Evolutionary conservation across 2,329 filamentous ascomycete genomes (phyloP), one percentile per base, ranked within the genome.

Genomic region (Talaromyces rugulosus): DNA sequence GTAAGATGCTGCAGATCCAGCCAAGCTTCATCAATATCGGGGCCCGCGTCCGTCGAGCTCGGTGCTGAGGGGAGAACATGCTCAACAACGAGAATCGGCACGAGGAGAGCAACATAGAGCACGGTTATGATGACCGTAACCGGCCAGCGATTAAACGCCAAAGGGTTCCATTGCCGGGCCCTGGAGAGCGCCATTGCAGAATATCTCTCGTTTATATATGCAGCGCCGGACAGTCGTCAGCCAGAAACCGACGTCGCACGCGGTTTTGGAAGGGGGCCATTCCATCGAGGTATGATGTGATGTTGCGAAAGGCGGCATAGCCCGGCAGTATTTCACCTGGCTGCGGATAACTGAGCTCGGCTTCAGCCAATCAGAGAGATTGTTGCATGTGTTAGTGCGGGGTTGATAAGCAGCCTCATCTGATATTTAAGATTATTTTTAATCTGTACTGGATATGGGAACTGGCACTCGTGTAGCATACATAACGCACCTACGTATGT

Each of bases 21-120:
- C 93, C 93, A 98, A 42, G 94, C 92, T 76, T 96, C 87, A 2
- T 88, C 89, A 59, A 98, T 78, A 70, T 96, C 91, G 70, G 96
- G 79, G 18, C 92, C 92, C 8, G 79, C 71, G 42, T 84, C 83
- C 5, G 78, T 70, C 44, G 83, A 80, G 42, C 81, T 76, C 0
- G 90, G 89, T 56, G 87, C 83, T 23, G 83, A 72, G 5, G 94
- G 90, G 8, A 96, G 89, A 31, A 85, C 85, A 75, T 91, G 88
- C 72, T 96, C 90, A 65, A 92, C 82, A 68, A 89, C 81, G 61
- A 95, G 78, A 59, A 93, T 81, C 62, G 87, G 87, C 50, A 91
- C 85, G 70, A 92, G 79, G 55, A 98, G 78, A 60, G 89, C 89
- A 61, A 95, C 81, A 77, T 98, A 98, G 63, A 92, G 81, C 64